Percentiles rank a stretch among this genome's conserved stretches.
Evolutionary conservation across 768 basidiomycete species (phyloP).

Genomic region (Collybia sp.): DNA sequence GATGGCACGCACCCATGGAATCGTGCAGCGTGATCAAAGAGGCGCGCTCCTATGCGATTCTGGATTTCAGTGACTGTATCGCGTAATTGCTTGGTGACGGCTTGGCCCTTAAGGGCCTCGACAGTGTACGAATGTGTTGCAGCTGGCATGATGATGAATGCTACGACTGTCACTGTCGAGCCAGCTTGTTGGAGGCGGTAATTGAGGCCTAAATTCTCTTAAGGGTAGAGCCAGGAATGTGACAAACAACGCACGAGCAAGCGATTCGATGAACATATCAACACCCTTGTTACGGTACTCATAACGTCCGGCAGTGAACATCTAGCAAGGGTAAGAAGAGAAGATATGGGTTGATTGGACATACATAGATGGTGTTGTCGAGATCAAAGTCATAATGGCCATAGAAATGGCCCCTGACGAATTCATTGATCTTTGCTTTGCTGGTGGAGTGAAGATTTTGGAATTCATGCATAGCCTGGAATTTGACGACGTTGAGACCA

Average conservation of each 20-base stretch:
- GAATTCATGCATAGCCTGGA: constrained; percentile 99
- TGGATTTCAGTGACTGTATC: constrained; percentile 97
- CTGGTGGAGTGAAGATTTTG: constrained; percentile 90
- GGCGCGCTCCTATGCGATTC: constrained; percentile 82
- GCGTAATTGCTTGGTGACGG: constrained; percentile 93
- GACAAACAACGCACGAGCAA: constrained; percentile 61
- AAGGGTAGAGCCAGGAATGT: constrained; percentile 1
- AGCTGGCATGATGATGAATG: constrained; percentile 99
- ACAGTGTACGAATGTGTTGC: constrained; percentile 94
- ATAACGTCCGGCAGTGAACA: constrained; percentile 99
- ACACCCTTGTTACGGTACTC: constrained; percentile 99
- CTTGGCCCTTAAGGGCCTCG: constrained; percentile 94
- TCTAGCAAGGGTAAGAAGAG: constrained; percentile 34
- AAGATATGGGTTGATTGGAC: constrained; percentile 16
- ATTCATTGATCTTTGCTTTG: constrained; percentile 99
- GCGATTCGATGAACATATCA: constrained; percentile 98
- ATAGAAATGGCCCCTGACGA: constrained; percentile 96
- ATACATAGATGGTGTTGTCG: constrained; percentile 82
- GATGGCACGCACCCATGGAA: constrained; percentile 72
- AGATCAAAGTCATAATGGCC: constrained; percentile 96
- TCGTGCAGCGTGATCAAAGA: constrained; percentile 92
- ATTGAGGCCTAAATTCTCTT: constrained; percentile 35
- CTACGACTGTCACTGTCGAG: constrained; percentile 83
- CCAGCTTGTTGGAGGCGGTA: constrained; percentile 50
- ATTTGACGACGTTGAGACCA: constrained; percentile 97